Conservation (phyloP, 257 asterid species). For the Pogostemon cablin region DNA sequence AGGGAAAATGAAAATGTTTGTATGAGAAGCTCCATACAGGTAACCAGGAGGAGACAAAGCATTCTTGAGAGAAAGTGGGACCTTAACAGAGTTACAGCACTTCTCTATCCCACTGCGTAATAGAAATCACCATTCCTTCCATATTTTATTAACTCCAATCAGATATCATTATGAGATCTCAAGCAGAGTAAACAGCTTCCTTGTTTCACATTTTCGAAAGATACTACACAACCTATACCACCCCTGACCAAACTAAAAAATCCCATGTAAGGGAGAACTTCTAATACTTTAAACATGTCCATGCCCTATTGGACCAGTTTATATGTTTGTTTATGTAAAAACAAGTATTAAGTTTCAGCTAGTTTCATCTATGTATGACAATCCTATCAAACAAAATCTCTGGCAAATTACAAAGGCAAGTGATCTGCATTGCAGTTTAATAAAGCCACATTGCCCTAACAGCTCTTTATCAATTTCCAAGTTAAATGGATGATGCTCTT, state of each 20-base stretch:
- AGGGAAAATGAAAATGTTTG: background rate
- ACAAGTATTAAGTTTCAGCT: background rate
- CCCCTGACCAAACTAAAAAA: background rate
- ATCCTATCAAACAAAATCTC: constrained; percentile 13
- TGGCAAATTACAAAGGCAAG: background rate
- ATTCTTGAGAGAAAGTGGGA: too few relatives aligned
- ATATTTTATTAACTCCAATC: background rate
- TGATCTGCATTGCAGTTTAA: background rate
- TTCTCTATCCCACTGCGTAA: too few relatives aligned
- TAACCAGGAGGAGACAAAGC: too few relatives aligned
- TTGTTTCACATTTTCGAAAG: background rate
- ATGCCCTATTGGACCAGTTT: background rate
- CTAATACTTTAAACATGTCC: background rate
- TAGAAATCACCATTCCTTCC: background rate
- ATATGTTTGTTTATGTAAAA: background rate
- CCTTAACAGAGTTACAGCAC: too few relatives aligned
- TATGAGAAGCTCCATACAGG: too few relatives aligned
- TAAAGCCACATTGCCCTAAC: background rate
- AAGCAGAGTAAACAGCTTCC: background rate
- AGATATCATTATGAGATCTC: background rate
- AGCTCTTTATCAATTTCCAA: constrained; percentile 15
- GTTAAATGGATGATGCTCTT: background rate
- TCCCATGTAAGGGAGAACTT: background rate
- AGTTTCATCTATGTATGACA: background rate
- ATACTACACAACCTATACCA: constrained; percentile 1